Percentiles rank a stretch among this genome's conserved stretches.
Evolutionary conservation across 768 basidiomycete species (phyloP).

Genomic region (Chalciporus pseudorubinellus): DNA sequence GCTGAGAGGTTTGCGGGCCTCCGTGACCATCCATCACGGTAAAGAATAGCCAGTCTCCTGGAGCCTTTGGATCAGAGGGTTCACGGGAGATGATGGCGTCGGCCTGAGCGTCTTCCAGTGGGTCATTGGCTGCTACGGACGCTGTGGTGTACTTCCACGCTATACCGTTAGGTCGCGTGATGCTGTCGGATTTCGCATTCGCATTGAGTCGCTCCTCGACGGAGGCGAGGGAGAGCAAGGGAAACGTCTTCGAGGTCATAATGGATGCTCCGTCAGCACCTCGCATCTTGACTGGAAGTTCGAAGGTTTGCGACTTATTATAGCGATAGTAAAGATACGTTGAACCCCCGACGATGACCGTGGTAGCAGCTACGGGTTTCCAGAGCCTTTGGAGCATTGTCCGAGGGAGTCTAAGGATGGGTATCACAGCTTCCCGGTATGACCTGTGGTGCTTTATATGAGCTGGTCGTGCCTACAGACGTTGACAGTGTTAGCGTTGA

Average conservation of each 20-base stretch:
- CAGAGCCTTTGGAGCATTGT: constrained; percentile 63
- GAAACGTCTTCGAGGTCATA: constrained; percentile 51
- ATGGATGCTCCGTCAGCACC: constrained; percentile 58
- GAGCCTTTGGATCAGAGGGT: constrained; percentile 51
- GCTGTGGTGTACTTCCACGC: constrained; percentile 80
- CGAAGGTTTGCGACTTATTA: constrained; percentile 51
- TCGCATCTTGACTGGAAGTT: constrained; percentile 51
- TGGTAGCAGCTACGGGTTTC: constrained; percentile 62
- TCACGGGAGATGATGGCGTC: constrained; percentile 66
- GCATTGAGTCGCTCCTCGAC: constrained; percentile 59
- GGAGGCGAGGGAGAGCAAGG: constrained; percentile 52
- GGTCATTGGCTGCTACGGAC: constrained; percentile 79
- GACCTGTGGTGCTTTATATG: neutral
- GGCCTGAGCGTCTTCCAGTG: constrained; percentile 87
- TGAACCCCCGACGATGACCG: constrained; percentile 54
- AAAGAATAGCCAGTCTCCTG: constrained; percentile 80
- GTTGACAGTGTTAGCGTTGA: neutral
- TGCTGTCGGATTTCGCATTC: constrained; percentile 45
- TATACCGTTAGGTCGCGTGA: constrained; percentile 51
- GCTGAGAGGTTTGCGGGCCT: constrained; percentile 78
- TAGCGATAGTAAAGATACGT: constrained; percentile 57
- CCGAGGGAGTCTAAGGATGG: neutral
- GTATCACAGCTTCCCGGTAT: neutral
- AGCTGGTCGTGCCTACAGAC: neutral
- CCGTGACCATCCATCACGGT: constrained; percentile 90